Conservation (phyloP, 441 rosid species). For the Kokia cookei region DNA sequence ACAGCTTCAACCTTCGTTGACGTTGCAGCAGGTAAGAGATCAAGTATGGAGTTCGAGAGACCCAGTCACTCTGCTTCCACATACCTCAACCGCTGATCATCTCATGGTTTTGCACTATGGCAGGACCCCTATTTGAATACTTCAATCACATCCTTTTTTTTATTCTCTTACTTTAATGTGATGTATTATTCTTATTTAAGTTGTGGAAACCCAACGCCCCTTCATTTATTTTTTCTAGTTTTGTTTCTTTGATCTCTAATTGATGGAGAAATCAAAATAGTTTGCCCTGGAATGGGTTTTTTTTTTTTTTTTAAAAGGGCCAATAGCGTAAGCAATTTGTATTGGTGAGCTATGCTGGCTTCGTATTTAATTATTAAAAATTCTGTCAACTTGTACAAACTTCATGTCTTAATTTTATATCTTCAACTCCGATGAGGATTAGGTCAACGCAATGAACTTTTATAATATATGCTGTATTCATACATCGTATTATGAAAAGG, state of each 20-base stretch:
- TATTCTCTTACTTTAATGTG: background rate
- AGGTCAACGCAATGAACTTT: background rate
- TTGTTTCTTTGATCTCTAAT: slow-evolving; percentile 28
- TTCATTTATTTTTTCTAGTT: background rate
- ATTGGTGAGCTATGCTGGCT: slow-evolving; percentile 15
- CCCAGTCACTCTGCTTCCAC: slow-evolving; percentile 55
- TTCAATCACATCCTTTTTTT: background rate
- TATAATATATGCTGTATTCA: background rate
- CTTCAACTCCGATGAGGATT: background rate
- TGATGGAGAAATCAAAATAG: slow-evolving; percentile 18
- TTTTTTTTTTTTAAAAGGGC: slow-evolving; percentile 11
- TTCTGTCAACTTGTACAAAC: slow-evolving; percentile 5
- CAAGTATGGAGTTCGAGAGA: slow-evolving; percentile 68
- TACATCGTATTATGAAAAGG: background rate
- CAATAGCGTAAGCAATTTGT: slow-evolving; percentile 25
- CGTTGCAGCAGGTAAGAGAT: slow-evolving; percentile 92
- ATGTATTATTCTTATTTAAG: slow-evolving; percentile 26
- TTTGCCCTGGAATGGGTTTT: slow-evolving; percentile 23
- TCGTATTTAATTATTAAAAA: slow-evolving; percentile 9
- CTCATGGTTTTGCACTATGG: slow-evolving; percentile 85
- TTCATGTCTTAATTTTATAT: background rate
- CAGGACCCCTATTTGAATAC: slow-evolving; percentile 28
- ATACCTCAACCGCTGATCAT: slow-evolving; percentile 45
- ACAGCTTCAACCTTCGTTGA: slow-evolving; percentile 62
- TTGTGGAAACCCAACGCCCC: slow-evolving; percentile 14